Base-by-base conservation (phyloP, 2,329 filamentous ascomycete species). In the Calycina marina region DNA sequence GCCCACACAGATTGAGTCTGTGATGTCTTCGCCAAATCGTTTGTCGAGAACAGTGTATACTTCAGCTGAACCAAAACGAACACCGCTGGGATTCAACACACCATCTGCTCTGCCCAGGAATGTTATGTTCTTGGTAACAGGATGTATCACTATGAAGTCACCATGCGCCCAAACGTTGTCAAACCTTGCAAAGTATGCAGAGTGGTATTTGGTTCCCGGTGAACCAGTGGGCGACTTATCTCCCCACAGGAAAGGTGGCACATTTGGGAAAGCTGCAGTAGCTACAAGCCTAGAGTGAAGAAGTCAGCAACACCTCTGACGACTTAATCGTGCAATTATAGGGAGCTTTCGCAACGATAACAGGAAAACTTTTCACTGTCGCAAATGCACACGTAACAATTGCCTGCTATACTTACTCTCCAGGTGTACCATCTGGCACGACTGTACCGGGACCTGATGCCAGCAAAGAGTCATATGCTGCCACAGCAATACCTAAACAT, bases 271-370 rank as follows among this genome's bases (percentile, higher is more conserved):
- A 0, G 77, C 62, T 0, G 58, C 57, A 0, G 73, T 72, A 5
- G 72, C 73, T 0, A 88, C 80, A 5, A 90, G 65, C 47, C 90
- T n/a, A n/a, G n/a, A n/a, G n/a, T n/a, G n/a, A n/a, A n/a, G n/a
- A n/a, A n/a, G n/a, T n/a, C n/a, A n/a, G n/a, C n/a, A n/a, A n/a
- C n/a, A n/a, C n/a, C n/a, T n/a, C n/a, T n/a, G n/a, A n/a, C n/a
- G n/a, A n/a, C n/a, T n/a, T n/a, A n/a, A n/a, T n/a, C n/a, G n/a
- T n/a, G n/a, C n/a, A n/a, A n/a, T n/a, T n/a, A n/a, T n/a, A n/a
- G n/a, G n/a, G n/a, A n/a, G n/a, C n/a, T n/a, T n/a, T n/a, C n/a
- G n/a, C n/a, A n/a, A n/a, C n/a, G n/a, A n/a, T n/a, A n/a, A n/a
- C n/a, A n/a, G n/a, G n/a, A n/a, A n/a, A n/a, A n/a, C n/a, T n/a